phyloP scores from a whole-genome alignment of 257 asterid species.

The Forsythia viridissima region DNA sequence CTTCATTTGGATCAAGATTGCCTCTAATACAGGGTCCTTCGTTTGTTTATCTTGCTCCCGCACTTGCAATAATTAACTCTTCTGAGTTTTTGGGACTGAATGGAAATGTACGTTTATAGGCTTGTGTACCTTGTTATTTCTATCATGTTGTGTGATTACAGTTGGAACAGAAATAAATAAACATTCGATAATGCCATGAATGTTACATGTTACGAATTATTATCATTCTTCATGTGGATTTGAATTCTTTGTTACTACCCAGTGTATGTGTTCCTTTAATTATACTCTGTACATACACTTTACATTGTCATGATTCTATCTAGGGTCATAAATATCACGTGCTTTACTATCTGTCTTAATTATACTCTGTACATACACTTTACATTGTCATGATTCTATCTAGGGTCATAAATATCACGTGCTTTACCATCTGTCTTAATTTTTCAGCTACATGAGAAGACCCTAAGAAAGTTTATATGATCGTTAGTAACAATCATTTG shows the following conservation, averaged over 20 bases:
- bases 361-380: not conserved
- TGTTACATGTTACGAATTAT: not conserved
- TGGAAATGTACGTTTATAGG: conserved; percentile 68
- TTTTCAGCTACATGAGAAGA: not conserved
- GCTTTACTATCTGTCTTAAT: not conserved
- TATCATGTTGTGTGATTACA: not conserved
- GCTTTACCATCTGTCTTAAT: not conserved
- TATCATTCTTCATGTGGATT: not conserved
- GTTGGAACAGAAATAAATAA: not conserved
- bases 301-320: not conserved
- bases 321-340: not conserved
- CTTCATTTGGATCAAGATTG: conserved; percentile 90
- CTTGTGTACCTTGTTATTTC: not conserved
- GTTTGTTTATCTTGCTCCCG: conserved; percentile 96
- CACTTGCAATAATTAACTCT: conserved; percentile 87
- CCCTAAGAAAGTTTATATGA: not conserved
- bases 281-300: not conserved
- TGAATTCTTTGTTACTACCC: not conserved
- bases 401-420: not conserved
- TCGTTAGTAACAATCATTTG: not conserved
- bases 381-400: not conserved
- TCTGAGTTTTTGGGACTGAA: conserved; percentile 82
- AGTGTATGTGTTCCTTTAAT: not conserved
- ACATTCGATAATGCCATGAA: not conserved
- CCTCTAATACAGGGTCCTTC: conserved; percentile 99